These are phyloP conservation scores for Mycena alexandri DNA, from an alignment of 768 basidiomycete species.

Conservation along the genomic window DNA sequence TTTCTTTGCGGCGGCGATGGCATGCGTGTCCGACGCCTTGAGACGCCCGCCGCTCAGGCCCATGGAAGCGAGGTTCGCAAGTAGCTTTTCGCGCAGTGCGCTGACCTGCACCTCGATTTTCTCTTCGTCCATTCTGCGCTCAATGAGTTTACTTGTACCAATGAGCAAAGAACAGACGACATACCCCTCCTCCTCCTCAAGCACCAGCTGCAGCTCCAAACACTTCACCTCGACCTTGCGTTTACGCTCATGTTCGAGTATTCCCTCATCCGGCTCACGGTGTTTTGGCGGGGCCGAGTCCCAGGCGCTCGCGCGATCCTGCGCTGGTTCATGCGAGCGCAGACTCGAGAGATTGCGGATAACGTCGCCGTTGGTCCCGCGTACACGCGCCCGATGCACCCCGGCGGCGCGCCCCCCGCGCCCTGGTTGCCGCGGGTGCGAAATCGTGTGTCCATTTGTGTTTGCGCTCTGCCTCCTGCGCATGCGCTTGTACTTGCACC, in stretches of 20 bases:
- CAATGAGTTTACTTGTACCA: slow-evolving; percentile 15
- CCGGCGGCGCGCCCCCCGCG: slow-evolving; percentile 12
- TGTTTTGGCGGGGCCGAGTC: slow-evolving; percentile 87
- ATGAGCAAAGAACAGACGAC: slow-evolving; percentile 30
- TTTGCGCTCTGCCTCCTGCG: neutral
- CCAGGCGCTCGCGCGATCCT: slow-evolving; percentile 82
- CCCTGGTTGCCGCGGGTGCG: neutral
- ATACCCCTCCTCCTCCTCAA: slow-evolving; percentile 94
- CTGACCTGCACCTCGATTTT: slow-evolving; percentile 83
- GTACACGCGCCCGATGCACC: slow-evolving; percentile 44
- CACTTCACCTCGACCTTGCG: slow-evolving; percentile 94
- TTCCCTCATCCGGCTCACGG: slow-evolving; percentile 91
- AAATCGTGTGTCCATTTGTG: neutral
- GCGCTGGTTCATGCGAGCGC: slow-evolving; percentile 77
- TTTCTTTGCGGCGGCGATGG: slow-evolving; percentile 93
- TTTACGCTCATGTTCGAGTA: slow-evolving; percentile 96
- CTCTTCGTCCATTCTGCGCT: slow-evolving; percentile 75
- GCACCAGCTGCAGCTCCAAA: slow-evolving; percentile 85
- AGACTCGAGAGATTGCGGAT: slow-evolving; percentile 88
- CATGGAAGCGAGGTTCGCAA: slow-evolving; percentile 67
- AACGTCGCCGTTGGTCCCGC: slow-evolving; percentile 93
- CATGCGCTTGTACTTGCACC: neutral
- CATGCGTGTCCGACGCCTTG: slow-evolving; percentile 89
- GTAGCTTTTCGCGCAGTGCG: slow-evolving; percentile 79
- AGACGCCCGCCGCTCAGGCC: slow-evolving; percentile 67